A percentile compares a stretch with the other conserved stretches of the same genome.
Evolutionary conservation across 352 stramenopile species (phyloP).

Genomic region (Stephanocyclus meneghinianus): DNA sequence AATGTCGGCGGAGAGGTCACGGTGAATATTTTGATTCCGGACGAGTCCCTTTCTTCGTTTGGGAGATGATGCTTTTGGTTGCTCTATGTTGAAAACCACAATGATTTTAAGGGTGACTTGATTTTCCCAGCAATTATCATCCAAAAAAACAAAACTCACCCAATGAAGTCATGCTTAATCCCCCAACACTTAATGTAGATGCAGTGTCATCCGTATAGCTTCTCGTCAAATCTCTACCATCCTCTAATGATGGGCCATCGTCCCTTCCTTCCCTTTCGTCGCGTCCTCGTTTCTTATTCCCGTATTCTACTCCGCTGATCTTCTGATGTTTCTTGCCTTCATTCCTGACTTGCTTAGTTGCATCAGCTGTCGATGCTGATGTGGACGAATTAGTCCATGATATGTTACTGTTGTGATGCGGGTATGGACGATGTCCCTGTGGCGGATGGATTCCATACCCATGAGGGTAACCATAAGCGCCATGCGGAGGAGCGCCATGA

Average conservation of each 20-base stretch:
- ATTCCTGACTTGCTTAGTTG: neutral
- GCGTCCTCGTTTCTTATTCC: constrained; percentile 4
- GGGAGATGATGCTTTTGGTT: constrained; percentile 29
- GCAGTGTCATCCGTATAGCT: constrained; percentile 20
- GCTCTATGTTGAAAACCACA: constrained; percentile 3
- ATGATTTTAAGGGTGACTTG: neutral
- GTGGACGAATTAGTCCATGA: neutral
- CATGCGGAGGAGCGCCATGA: constrained; percentile 5
- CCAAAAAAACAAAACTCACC: constrained; percentile 34
- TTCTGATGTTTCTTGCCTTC: neutral
- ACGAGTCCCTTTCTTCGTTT: constrained; percentile 38
- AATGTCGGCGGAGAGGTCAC: neutral
- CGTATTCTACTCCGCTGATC: too few relatives aligned
- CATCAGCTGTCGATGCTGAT: constrained; percentile 9
- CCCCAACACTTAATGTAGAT: constrained; percentile 37
- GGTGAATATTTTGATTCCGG: constrained; percentile 26
- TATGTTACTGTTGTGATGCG: constrained; percentile 1
- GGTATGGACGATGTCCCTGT: neutral
- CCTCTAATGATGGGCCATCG: neutral
- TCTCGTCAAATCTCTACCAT: neutral
- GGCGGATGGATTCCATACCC: neutral
- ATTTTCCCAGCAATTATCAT: constrained; percentile 2
- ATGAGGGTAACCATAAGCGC: neutral
- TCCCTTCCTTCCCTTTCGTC: constrained; percentile 17
- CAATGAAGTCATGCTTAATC: constrained; percentile 43